Conservation (phyloP, 805 yeast species). For the Candida insectorum region DNA sequence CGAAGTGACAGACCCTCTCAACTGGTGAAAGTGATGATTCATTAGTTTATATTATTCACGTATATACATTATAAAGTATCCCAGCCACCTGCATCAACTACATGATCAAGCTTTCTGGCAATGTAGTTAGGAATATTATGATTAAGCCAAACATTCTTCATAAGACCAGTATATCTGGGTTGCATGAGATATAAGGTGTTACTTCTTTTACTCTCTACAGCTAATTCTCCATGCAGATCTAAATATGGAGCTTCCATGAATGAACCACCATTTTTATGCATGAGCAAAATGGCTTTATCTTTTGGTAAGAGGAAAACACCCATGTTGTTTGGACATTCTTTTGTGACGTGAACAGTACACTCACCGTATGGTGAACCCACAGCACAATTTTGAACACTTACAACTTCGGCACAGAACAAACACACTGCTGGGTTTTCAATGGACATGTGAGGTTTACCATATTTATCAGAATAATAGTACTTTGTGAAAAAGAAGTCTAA, state of each 20-base stretch:
- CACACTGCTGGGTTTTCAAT: slow-evolving; percentile 82
- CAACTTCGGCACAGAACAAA: slow-evolving; percentile 69
- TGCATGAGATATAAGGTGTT: slow-evolving; percentile 67
- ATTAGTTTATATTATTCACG: no score
- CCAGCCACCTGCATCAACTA: slow-evolving; percentile 93
- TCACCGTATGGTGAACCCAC: slow-evolving; percentile 63
- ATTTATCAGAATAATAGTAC: slow-evolving; percentile 45
- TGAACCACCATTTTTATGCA: slow-evolving; percentile 77
- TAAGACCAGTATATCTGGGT: slow-evolving; percentile 62
- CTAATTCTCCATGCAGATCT: slow-evolving; percentile 83
- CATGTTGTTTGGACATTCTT: slow-evolving; percentile 59
- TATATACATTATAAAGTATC: slow-evolving; percentile 74
- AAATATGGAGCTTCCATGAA: slow-evolving; percentile 81
- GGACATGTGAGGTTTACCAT: slow-evolving; percentile 32
- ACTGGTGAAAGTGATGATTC: background rate
- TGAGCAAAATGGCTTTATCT: slow-evolving; percentile 57
- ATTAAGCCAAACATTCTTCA: slow-evolving; percentile 68
- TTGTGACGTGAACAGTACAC: slow-evolving; percentile 67
- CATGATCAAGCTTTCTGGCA: slow-evolving; percentile 76
- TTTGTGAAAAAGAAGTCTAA: slow-evolving; percentile 68
- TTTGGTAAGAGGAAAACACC: slow-evolving; percentile 76
- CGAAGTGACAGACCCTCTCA: background rate
- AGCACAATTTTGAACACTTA: slow-evolving; percentile 63
- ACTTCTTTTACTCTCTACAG: slow-evolving; percentile 67
- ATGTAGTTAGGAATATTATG: slow-evolving; percentile 75